A percentile compares a stretch with the other conserved stretches of the same genome.
phyloP scores from a whole-genome alignment of 2,329 filamentous ascomycete species.

The Aspergillus sclerotialis region DNA sequence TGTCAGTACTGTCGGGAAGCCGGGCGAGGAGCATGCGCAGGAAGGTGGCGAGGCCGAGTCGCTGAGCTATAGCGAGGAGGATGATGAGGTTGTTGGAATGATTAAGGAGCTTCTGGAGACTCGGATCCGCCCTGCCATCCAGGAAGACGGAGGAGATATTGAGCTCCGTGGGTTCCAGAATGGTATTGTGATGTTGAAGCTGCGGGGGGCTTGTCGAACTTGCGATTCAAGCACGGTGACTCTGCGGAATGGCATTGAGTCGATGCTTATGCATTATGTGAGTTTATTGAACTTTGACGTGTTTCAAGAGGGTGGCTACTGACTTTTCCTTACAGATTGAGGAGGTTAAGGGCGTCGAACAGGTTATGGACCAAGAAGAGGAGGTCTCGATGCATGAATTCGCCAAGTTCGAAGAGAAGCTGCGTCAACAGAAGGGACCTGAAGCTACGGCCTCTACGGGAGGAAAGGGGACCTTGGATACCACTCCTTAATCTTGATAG shows the following conservation, averaged over 20 bases:
- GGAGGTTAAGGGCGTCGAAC: conserved; percentile 86
- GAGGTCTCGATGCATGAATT: conserved; percentile 83
- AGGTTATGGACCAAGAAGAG: conserved; percentile 87
- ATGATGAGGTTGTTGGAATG: conserved; percentile 93
- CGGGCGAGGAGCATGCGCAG: conserved; percentile 45
- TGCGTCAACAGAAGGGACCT: conserved; percentile 52
- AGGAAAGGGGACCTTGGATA: conserved; percentile 49
- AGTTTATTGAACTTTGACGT: conserved; percentile 34
- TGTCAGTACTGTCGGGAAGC: conserved; percentile 63
- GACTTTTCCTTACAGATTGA: conserved; percentile 60
- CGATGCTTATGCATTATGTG: conserved; percentile 95
- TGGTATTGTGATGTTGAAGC: conserved; percentile 76
- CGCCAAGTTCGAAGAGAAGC: conserved; percentile 86
- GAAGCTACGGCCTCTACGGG: conserved; percentile 44
- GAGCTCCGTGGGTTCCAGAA: conserved; percentile 86
- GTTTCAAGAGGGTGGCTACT: conserved; percentile 6
- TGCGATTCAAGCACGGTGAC: conserved; percentile 97
- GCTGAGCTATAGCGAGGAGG: conserved; percentile 78
- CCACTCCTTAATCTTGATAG: conserved; percentile 23
- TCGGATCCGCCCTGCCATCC: conserved; percentile 86
- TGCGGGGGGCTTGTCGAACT: conserved; percentile 87
- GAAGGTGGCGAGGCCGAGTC: conserved; percentile 54
- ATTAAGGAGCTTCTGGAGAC: conserved; percentile 98
- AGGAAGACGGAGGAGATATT: conserved; percentile 96
- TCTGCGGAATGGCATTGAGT: conserved; percentile 94